Base-by-base conservation (phyloP, 148 eudicot genomes). In the Euryodendron excelsum region DNA sequence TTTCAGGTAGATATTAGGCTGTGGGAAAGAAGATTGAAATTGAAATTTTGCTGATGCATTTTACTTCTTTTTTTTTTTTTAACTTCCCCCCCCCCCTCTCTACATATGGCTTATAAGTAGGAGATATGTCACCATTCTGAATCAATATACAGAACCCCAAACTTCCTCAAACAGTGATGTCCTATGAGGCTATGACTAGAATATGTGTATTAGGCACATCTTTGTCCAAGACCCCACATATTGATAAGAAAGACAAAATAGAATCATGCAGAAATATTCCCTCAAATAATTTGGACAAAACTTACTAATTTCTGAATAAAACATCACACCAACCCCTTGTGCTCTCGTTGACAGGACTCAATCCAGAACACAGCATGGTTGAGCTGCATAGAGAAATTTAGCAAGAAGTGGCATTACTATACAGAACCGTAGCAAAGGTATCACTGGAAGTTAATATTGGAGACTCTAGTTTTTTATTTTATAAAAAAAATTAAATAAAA, bases 261-360 rank as follows among this genome's bases (percentile, higher is more conserved):
- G 80, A 56, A 83, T 80, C 84, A 78, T 81, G 59, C 55, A 60
- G 52, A 85, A 69, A 74, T 70, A 86, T 86, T 80, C 84, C 75
- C 53, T 80, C 33, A 27, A 27, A 81, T 74, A 78, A 69, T 69
- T 78, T 62, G 65, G 47, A n/a, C 21, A 69, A 33, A 55, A 76
- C 77, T 52, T 47, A 60, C 30, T 74, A 13, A 36, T 20, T 7
- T 39, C 5, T 60, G 70, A 28, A 74, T 34, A 27, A 52, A 55
- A 33, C 23, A 27, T 14, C 13, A 13, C 39, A 1, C n/a, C 31
- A 50, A 20, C 27, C 36, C 30, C n/a, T n/a, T n/a, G 65, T 2
- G 11, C n/a, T 58, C n/a, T 69, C 20, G 21, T 68, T 66, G 31
- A 70, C 68, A 50, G 30, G 78, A 83, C 34, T 65, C 50, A 50